Base-by-base conservation (phyloP, 2,329 filamentous ascomycete species). In the Colletotrichum gloeosporioides region DNA sequence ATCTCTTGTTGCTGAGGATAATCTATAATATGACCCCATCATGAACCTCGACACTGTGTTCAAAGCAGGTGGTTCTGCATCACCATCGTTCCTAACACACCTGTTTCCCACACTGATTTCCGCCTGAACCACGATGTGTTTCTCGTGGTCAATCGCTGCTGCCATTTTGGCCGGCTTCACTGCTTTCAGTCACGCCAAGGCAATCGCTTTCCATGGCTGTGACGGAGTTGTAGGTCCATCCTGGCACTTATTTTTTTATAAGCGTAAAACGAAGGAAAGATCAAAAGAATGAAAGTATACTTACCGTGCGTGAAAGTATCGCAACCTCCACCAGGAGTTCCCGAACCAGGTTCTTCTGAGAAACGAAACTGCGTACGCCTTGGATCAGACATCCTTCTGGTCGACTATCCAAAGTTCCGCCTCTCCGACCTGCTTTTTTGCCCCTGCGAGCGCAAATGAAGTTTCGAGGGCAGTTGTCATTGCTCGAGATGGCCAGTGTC, bases 391-490 rank as follows among this genome's bases (percentile, higher is more conserved):
- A 18, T 18, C 29, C 18, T 53, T 73, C 22, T 73, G 64, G 64
- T 73, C 64, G 4, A 69, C 71, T 4, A 4, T 73, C 10, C 63
- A 73, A 4, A 57, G 64, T 9, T 22, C 13, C 2, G 71, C 31
- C 6, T 55, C 55, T 22, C 57, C 65, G 7, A 25, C 4, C 6
- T 73, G 71, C 31, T 73, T 73, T 25, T 63, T 69, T 22, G 4
- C 4, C 1, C 64, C 64, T 2, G 9, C 1, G 2, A 55, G 6
- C 12, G 27, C 77, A 0, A 53, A 64, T 2, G 80, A 82, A 59
- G 77, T 82, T 10, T 78, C 79, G 7, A 55, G 29, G 1, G 73
- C 77, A 6, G 74, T 80, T 3, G 8, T 31, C 13, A 12, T 57
- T 69, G 55, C 27, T 71, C 39, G 57, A 15, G 16, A 73, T 78